phyloP scores from a whole-genome alignment of 2,329 filamentous ascomycete species.

The Aureobasidium uvarum region DNA sequence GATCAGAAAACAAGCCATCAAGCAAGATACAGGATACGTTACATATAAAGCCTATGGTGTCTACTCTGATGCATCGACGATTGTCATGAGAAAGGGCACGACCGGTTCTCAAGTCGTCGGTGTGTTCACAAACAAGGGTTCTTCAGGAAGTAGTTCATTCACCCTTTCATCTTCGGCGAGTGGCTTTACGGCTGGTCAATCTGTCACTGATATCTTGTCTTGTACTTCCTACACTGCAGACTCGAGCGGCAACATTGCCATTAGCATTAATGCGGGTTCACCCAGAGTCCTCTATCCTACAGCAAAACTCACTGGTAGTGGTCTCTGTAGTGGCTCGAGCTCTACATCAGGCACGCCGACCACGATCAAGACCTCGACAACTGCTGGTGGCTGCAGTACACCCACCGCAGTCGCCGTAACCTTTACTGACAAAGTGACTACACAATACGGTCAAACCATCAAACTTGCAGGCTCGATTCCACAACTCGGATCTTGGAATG shows the following conservation, averaged over 20 bases:
- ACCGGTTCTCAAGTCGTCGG: slow-evolving; percentile 45
- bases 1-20: slow-evolving; percentile 46
- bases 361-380: slow-evolving; percentile 12
- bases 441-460: slow-evolving; percentile 60
- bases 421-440: slow-evolving; percentile 59
- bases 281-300: slow-evolving; percentile 47
- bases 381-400: slow-evolving; percentile 19
- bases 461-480: slow-evolving; percentile 60
- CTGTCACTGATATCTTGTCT: slow-evolving; percentile 43
- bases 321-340: slow-evolving; percentile 35
- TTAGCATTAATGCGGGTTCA: slow-evolving; percentile 46
- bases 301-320: slow-evolving; percentile 39
- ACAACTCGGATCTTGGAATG: slow-evolving; percentile 61
- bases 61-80: slow-evolving; percentile 46
- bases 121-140: slow-evolving; percentile 47
- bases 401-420: slow-evolving; percentile 48
- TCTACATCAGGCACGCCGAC: background rate
- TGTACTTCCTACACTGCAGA: slow-evolving; percentile 49
- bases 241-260: slow-evolving; percentile 45
- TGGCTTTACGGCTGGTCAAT: slow-evolving; percentile 32
- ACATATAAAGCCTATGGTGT: slow-evolving; percentile 45
- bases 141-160: slow-evolving; percentile 26
- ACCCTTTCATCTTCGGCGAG: slow-evolving; percentile 30
- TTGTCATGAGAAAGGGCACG: slow-evolving; percentile 49
- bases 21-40: slow-evolving; percentile 42